These are phyloP conservation scores for Linanthus parryae DNA, from an alignment of 148 eudicot genomes.

Conservation along the genomic window DNA sequence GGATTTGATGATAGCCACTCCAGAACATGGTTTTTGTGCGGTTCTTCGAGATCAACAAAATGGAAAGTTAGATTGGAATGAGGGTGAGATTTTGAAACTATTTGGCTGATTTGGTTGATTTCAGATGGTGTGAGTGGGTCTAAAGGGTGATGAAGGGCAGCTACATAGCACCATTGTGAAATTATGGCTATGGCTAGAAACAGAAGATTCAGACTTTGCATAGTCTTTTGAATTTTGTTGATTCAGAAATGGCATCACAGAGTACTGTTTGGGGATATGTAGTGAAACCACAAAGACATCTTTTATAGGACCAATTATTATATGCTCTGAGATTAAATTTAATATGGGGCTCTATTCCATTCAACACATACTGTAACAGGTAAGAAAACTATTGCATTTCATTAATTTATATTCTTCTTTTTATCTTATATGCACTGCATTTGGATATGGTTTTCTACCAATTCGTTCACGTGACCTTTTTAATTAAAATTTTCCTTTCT, in stretches of 20 bases:
- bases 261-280: not conserved
- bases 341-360: too few species aligned
- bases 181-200: conserved; percentile 7
- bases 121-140: conserved; percentile 69
- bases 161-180: conserved; percentile 9
- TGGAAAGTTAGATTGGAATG: conserved; percentile 55
- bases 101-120: conserved; percentile 34
- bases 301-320: too few species aligned
- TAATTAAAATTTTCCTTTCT: too few species aligned
- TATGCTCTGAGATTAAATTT: too few species aligned
- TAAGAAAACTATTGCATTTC: too few species aligned
- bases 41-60: conserved; percentile 79
- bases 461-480: too few species aligned
- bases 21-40: conserved; percentile 52
- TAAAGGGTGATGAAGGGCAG: conserved; percentile 44
- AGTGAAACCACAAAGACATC: not conserved
- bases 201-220: not conserved
- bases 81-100: conserved; percentile 40
- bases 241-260: conserved; percentile 5
- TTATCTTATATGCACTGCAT: too few species aligned
- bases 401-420: too few species aligned
- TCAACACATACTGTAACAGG: too few species aligned
- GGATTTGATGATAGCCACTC: conserved; percentile 34
- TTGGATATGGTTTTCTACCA: too few species aligned
- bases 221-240: not conserved